These are phyloP conservation scores for Onygenales sp. DNA, from an alignment of 2,329 filamentous ascomycete species.

Conservation along the genomic window DNA sequence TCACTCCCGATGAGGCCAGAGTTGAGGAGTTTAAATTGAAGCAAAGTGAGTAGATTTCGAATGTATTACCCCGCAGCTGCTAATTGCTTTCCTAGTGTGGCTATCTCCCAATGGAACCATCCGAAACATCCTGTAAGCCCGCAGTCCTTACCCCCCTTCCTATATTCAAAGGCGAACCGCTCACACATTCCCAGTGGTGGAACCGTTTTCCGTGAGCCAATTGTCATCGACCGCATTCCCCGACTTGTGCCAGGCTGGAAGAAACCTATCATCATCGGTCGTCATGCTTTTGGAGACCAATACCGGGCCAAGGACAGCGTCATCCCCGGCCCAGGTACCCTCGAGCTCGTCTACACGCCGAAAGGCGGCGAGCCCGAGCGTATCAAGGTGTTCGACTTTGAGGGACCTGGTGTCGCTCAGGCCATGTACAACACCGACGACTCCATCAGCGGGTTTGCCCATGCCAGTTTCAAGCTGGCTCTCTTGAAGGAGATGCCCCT, in stretches of 20 bases:
- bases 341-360: slow-evolving; percentile 92
- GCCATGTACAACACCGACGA: slow-evolving; percentile 98
- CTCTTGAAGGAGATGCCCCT: slow-evolving; percentile 79
- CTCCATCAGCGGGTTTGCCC: slow-evolving; percentile 88
- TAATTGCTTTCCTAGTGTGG: slow-evolving; percentile 60
- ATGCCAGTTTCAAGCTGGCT: slow-evolving; percentile 93
- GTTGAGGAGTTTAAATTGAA: slow-evolving; percentile 98
- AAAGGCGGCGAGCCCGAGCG: slow-evolving; percentile 66
- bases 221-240: slow-evolving; percentile 88
- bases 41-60: slow-evolving; percentile 60
- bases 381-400: slow-evolving; percentile 86
- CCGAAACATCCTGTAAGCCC: slow-evolving; percentile 50
- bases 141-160: not conserved
- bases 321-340: slow-evolving; percentile 70
- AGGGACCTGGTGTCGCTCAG: slow-evolving; percentile 76
- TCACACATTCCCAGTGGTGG: slow-evolving; percentile 51
- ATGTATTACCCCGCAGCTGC: slow-evolving; percentile 12
- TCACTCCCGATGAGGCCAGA: slow-evolving; percentile 92
- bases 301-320: slow-evolving; percentile 94
- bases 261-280: slow-evolving; percentile 97
- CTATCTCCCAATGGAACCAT: slow-evolving; percentile 90
- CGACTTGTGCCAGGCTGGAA: slow-evolving; percentile 95
- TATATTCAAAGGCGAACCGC: slow-evolving; percentile 8
- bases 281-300: slow-evolving; percentile 97
- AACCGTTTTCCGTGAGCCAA: slow-evolving; percentile 98